Evolutionary conservation across 257 asterid genomes (phyloP).

Genomic region (Nicotiana tabacum): DNA sequence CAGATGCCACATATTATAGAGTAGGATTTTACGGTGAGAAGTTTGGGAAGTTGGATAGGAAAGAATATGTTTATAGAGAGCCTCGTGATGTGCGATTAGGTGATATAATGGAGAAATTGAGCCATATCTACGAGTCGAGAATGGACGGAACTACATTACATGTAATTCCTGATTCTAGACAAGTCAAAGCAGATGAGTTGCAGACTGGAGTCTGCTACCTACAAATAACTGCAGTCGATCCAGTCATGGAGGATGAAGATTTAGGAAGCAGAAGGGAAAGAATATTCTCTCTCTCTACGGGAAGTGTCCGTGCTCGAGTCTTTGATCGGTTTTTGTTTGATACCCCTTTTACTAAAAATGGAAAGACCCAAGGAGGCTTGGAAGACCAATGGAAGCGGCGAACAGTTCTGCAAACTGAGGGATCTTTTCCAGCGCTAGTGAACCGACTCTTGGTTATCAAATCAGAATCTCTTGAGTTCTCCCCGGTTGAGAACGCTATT

Average conservation of each 20-base stretch:
- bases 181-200: constrained; percentile 90
- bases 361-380: constrained; percentile 97
- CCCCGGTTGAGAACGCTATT: constrained; percentile 98
- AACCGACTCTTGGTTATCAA: constrained; percentile 74
- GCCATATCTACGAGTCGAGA: constrained; percentile 92
- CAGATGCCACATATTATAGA: constrained; percentile 96
- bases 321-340: constrained; percentile 89
- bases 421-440: constrained; percentile 93
- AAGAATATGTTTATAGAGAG: constrained; percentile 91
- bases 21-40: constrained; percentile 96
- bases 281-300: constrained; percentile 84
- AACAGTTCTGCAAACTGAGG: constrained; percentile 87
- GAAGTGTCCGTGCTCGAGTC: constrained; percentile 94
- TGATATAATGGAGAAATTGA: constrained; percentile 98
- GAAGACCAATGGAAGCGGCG: constrained; percentile 99
- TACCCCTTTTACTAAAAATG: constrained; percentile 95
- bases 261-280: constrained; percentile 96
- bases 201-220: constrained; percentile 87
- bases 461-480: constrained; percentile 92
- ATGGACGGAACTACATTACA: constrained; percentile 89
- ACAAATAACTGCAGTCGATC: constrained; percentile 98
- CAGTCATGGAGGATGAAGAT: constrained; percentile 98
- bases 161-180: constrained; percentile 94
- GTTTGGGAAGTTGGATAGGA: constrained; percentile 76
- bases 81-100: constrained; percentile 97